A percentile compares a stretch with the other conserved stretches of the same genome.
phyloP scores from a whole-genome alignment of 169 alveolate species.

The Plasmodium blacklocki region DNA sequence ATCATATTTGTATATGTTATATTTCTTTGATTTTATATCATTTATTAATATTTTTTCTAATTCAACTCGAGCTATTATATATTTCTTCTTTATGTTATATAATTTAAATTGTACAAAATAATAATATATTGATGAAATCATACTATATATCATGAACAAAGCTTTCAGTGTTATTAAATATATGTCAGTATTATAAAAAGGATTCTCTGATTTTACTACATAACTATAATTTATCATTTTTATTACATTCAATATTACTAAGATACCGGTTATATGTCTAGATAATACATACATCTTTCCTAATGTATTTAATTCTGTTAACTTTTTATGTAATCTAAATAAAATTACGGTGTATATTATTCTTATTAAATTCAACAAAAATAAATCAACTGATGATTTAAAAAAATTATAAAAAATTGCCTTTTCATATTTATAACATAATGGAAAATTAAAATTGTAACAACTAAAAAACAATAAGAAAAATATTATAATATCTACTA shows the following conservation, averaged over 20 bases:
- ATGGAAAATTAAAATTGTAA: constrained; percentile 17
- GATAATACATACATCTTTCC: constrained; percentile 4
- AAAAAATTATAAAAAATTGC: constrained; percentile 25
- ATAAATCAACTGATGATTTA: constrained; percentile 28
- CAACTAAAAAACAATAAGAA: constrained; percentile 21
- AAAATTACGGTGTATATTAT: constrained; percentile 12
- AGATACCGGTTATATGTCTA: constrained; percentile 38
- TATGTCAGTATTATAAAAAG: background rate
- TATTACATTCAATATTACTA: constrained; percentile 11
- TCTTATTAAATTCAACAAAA: constrained; percentile 20
- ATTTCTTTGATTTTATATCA: constrained; percentile 20
- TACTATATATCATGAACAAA: constrained; percentile 17
- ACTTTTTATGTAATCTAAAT: constrained; percentile 6
- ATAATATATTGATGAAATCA: constrained; percentile 26
- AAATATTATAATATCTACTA: constrained; percentile 24
- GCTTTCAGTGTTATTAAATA: constrained; percentile 2
- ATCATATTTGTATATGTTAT: constrained; percentile 3
- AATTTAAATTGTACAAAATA: constrained; percentile 14
- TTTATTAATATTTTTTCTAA: constrained; percentile 30
- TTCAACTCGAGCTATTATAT: constrained; percentile 29
- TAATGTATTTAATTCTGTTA: constrained; percentile 11
- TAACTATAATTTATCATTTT: constrained; percentile 49
- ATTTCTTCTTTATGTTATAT: constrained; percentile 26
- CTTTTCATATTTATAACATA: constrained; percentile 26
- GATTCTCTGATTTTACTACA: background rate